A percentile compares a stretch with the other conserved stretches of the same genome.
These are phyloP conservation scores for Cyanodermella asteris DNA, from an alignment of 2,329 filamentous ascomycete species.

Conservation along the genomic window DNA sequence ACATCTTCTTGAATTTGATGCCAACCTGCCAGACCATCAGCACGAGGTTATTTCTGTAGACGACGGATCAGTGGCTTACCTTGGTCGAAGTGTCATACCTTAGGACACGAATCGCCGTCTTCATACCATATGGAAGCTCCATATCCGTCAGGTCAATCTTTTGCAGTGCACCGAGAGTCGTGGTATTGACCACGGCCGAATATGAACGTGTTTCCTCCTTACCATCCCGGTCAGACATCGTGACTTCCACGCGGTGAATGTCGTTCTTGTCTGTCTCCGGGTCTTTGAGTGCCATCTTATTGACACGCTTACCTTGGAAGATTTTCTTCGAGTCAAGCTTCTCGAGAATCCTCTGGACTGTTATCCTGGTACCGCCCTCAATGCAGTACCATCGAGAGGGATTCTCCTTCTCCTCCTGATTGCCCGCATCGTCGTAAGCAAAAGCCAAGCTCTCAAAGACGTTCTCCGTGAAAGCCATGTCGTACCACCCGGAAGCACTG, in stretches of 20 bases:
- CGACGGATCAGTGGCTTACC: no score
- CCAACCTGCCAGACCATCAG: no score
- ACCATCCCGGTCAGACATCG: constrained; percentile 9
- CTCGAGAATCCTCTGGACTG: constrained; percentile 13
- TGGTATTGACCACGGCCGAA: constrained; percentile 14
- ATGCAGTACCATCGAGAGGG: constrained; percentile 14
- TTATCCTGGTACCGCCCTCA: constrained; percentile 12
- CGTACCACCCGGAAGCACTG: constrained; percentile 13
- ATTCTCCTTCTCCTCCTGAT: no score
- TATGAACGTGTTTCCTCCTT: constrained; percentile 8
- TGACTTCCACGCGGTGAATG: constrained; percentile 5
- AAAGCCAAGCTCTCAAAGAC: constrained; percentile 16
- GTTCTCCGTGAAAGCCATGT: constrained; percentile 16
- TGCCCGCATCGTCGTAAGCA: constrained; percentile 6
- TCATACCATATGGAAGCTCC: constrained; percentile 10
- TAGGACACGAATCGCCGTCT: constrained; percentile 14
- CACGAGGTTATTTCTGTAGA: no score
- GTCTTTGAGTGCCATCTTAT: constrained; percentile 2
- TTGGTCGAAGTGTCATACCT: constrained; percentile 14
- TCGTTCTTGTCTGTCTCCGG: neutral
- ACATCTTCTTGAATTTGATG: constrained; percentile 16
- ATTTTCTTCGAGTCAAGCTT: constrained; percentile 6
- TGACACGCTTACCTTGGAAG: constrained; percentile 2
- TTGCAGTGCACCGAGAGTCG: constrained; percentile 12
- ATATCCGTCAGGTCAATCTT: constrained; percentile 12